These are phyloP conservation scores for Akanthomyces dipterigenus DNA, from an alignment of 2,329 filamentous ascomycete species.

Conservation along the genomic window DNA sequence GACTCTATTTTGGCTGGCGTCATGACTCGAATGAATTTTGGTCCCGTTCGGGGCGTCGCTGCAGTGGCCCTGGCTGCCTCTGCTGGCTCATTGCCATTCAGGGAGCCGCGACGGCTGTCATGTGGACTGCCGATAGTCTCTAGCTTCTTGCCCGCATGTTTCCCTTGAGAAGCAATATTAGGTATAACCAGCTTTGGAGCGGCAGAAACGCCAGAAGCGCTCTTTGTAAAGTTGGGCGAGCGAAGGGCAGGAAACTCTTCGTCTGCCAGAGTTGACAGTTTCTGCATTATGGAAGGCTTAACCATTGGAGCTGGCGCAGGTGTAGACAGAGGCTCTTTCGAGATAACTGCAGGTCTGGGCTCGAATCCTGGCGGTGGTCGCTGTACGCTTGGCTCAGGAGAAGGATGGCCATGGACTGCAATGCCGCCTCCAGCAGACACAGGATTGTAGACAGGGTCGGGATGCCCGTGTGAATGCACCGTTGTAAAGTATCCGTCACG, in stretches of 20 bases:
- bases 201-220: conserved; percentile 25
- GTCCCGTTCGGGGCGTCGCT: conserved; percentile 43
- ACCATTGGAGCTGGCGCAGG: conserved; percentile 19
- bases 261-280: conserved; percentile 29
- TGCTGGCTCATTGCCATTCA: conserved; percentile 12
- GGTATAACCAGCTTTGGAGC: conserved; percentile 21
- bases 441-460: neutral
- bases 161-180: conserved; percentile 29
- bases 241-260: conserved; percentile 58
- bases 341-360: neutral
- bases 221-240: conserved; percentile 33
- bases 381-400: conserved; percentile 5
- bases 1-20: conserved; percentile 57
- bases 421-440: neutral
- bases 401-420: neutral
- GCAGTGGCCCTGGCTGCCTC: conserved; percentile 38
- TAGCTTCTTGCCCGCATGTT: conserved; percentile 26
- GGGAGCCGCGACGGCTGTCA: conserved; percentile 15
- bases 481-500: conserved; percentile 14
- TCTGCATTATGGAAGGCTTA: conserved; percentile 26
- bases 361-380: conserved; percentile 25
- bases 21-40: conserved; percentile 65
- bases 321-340: neutral
- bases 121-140: conserved; percentile 15
- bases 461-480: conserved; percentile 1